Conservation (phyloP, 2,329 filamentous ascomycete species). For the Cryphonectria naterciae region DNA sequence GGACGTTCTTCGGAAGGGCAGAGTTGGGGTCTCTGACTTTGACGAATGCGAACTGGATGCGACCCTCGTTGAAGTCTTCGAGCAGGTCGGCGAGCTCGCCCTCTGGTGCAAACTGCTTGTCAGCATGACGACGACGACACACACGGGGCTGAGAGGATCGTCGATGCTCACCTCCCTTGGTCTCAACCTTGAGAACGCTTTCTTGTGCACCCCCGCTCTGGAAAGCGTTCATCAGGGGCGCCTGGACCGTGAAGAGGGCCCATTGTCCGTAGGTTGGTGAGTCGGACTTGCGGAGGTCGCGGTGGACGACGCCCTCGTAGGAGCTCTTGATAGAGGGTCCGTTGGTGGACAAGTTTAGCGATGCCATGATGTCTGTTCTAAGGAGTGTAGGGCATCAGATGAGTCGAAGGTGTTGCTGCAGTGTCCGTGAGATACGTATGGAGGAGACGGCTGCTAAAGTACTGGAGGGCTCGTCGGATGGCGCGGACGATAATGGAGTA, state of each 20-base stretch:
- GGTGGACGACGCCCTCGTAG: constrained; percentile 65
- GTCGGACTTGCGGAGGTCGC: constrained; percentile 53
- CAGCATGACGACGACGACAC: constrained; percentile 24
- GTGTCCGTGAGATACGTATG: constrained; percentile 1
- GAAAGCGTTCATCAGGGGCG: constrained; percentile 90
- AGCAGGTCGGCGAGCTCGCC: constrained; percentile 88
- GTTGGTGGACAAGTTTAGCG: constrained; percentile 78
- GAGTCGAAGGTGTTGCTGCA: constrained; percentile 13
- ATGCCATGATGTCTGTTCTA: constrained; percentile 63
- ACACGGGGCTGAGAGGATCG: constrained; percentile 7
- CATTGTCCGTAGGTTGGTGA: constrained; percentile 89
- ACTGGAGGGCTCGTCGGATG: neutral
- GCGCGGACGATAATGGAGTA: constrained; percentile 5
- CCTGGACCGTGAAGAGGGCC: constrained; percentile 92
- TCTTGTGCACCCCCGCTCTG: constrained; percentile 86
- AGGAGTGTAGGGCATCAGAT: constrained; percentile 26
- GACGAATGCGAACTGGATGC: constrained; percentile 94
- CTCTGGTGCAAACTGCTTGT: constrained; percentile 56
- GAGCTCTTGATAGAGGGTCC: constrained; percentile 84
- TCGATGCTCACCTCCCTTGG: constrained; percentile 71
- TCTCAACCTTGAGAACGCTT: constrained; percentile 93
- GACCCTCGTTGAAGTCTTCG: constrained; percentile 95
- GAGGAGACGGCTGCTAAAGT: constrained; percentile 18
- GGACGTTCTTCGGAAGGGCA: constrained; percentile 82
- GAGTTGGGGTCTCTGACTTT: constrained; percentile 97